A percentile compares a stretch with the other conserved stretches of the same genome.
phyloP scores from a whole-genome alignment of 1,284 basidiomycete genomes.

The Laetiporus sulphureus region DNA sequence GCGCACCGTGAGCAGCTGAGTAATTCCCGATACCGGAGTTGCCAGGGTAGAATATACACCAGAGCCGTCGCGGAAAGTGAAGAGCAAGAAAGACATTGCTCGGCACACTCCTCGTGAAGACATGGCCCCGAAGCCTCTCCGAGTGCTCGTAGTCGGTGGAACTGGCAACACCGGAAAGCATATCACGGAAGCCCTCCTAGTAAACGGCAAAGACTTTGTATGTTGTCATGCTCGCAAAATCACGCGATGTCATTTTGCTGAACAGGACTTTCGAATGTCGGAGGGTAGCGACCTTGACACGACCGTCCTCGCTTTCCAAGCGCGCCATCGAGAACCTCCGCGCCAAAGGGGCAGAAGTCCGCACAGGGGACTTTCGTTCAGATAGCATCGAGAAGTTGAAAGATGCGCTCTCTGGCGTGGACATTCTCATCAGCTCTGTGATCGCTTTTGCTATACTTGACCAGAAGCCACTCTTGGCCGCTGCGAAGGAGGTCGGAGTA shows the following conservation, averaged over 20 bases:
- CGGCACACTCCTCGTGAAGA: background rate
- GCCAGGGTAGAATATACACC: background rate
- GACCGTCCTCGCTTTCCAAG: constrained; percentile 11
- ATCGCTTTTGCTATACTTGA: background rate
- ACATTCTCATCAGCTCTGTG: constrained; percentile 13
- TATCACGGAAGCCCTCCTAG: constrained; percentile 13
- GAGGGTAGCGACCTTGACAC: constrained; percentile 9
- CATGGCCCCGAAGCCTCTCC: constrained; percentile 9
- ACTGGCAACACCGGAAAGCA: constrained; percentile 14
- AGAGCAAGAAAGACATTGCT: background rate
- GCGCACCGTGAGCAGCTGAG: background rate
- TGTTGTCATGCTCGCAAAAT: constrained; percentile 3
- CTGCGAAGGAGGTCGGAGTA: constrained; percentile 15
- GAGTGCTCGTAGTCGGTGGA: constrained; percentile 18
- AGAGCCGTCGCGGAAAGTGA: background rate
- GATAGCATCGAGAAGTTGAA: constrained; percentile 11
- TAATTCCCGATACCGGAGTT: background rate
- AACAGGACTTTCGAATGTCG: background rate
- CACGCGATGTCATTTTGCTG: background rate
- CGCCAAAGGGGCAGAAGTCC: constrained; percentile 13
- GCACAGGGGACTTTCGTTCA: constrained; percentile 6
- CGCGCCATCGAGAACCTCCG: constrained; percentile 7
- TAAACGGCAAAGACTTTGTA: constrained; percentile 12
- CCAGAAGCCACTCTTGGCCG: constrained; percentile 11
- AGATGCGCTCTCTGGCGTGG: constrained; percentile 8